Evolutionary conservation across 768 basidiomycete species (phyloP), one percentile per base, ranked within the genome.

Genomic region (Lentinus brumalis): DNA sequence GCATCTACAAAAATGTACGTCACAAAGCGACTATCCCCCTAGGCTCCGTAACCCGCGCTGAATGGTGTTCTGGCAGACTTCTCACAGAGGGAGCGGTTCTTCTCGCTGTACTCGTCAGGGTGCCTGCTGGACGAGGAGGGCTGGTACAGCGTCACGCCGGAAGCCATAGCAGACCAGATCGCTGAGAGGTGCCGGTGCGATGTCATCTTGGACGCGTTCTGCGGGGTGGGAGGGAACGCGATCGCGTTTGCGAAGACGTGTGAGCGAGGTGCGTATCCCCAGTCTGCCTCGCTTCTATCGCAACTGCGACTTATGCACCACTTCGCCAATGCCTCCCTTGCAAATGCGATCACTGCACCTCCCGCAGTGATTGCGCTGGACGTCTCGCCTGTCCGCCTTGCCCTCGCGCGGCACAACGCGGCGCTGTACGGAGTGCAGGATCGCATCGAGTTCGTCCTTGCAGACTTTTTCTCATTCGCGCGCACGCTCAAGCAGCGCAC

Each of bases 61-160:
- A 18, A 44, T 29, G 16, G 15, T 4, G 38, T 1, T 26, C 42
- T n/a, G 15, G 31, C 68, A 98, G 96, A 98, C 72, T 98, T 91
- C 70, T 82, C 82, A 5, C 96, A 98, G 72, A 81, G 96, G 35
- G 81, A 84, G 56, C 85, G 93, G 1, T 87, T 85, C 65, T 94
- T 98, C 72, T 90, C 90, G 0, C 75, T 85, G 32, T 95, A 94
- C 66, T 83, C 87, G 29, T 74, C 86, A 0, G 94, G 95, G 0
- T 93, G 94, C 70, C 79, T 97, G 2, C 77, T 98, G 11, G 97
- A 98, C 64, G 86, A 91, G 65, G 94, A 96, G 72, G 96, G 96
- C n/a, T 98, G 96, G 96, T 98, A 91, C 75, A 94, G 91, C 62
- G 89, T 98, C 60, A 99, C 97, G 0, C 96, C 97, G 0, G 95